phyloP scores from a whole-genome alignment of 2,329 filamentous ascomycete genomes.

The Diatrype stigma region DNA sequence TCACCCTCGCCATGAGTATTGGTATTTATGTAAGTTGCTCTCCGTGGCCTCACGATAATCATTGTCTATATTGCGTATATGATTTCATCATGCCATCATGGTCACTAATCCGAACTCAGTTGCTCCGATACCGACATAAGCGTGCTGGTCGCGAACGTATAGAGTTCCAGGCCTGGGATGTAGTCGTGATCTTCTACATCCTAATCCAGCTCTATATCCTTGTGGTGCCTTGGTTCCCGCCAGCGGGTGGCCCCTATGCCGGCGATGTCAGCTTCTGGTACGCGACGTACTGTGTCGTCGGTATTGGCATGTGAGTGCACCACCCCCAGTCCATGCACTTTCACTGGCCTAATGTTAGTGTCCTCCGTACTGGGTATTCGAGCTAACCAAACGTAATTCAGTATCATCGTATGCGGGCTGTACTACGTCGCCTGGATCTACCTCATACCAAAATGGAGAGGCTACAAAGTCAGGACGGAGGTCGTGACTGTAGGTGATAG shows the following conservation, averaged over 20 bases:
- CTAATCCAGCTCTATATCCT: constrained; percentile 58
- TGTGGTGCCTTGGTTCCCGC: constrained; percentile 70
- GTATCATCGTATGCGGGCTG: constrained; percentile 46
- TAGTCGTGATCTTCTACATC: constrained; percentile 55
- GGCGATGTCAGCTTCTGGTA: constrained; percentile 73
- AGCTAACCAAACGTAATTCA: constrained; percentile 17
- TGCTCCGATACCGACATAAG: constrained; percentile 49
- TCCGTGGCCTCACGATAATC: not conserved
- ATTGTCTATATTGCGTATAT: not conserved
- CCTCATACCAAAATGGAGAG: constrained; percentile 46
- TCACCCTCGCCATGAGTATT: constrained; percentile 51
- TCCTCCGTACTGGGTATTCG: not conserved
- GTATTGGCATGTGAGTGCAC: constrained; percentile 59
- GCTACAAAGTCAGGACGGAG: constrained; percentile 53
- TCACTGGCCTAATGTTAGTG: not conserved
- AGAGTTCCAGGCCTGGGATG: constrained; percentile 57
- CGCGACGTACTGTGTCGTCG: constrained; percentile 62
- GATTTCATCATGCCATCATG: too few relatives aligned
- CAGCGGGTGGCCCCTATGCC: constrained; percentile 51
- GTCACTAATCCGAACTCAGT: not conserved
- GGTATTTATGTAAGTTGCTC: constrained; percentile 46
- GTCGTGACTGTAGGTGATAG: constrained; percentile 46
- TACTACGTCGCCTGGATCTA: constrained; percentile 60
- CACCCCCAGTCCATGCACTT: not conserved
- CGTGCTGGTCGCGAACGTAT: constrained; percentile 43